Percentiles rank a stretch among this genome's conserved stretches.
Evolutionary conservation across 768 basidiomycete species (phyloP).

Genomic region (Amylocystis lapponica): DNA sequence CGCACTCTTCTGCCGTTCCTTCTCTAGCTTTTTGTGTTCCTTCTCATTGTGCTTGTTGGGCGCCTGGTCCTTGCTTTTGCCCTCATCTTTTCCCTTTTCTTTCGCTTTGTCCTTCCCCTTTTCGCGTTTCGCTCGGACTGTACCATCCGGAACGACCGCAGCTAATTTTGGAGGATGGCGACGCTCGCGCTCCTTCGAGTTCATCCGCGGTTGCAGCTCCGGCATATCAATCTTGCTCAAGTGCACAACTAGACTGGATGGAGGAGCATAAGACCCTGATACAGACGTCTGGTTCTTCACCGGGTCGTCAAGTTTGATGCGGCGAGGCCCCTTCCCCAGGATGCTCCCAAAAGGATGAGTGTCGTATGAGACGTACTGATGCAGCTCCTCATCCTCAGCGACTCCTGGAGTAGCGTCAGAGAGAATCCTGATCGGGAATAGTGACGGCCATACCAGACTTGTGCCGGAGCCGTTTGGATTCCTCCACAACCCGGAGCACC

Average conservation of each 20-base stretch:
- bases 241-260: slow-evolving; percentile 63
- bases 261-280: slow-evolving; percentile 51
- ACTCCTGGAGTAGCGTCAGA: slow-evolving; percentile 26
- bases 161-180: no score
- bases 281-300: slow-evolving; percentile 39
- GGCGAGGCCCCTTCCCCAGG: slow-evolving; percentile 44
- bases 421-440: background rate
- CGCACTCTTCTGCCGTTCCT: slow-evolving; percentile 10
- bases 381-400: slow-evolving; percentile 53
- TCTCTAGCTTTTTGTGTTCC: slow-evolving; percentile 26
- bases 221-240: slow-evolving; percentile 87
- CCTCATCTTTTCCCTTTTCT: slow-evolving; percentile 20
- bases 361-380: slow-evolving; percentile 77
- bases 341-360: slow-evolving; percentile 26
- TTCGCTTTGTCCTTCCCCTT: slow-evolving; percentile 6
- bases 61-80: slow-evolving; percentile 18
- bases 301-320: slow-evolving; percentile 58
- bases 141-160: no score
- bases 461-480: slow-evolving; percentile 69
- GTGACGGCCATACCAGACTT: slow-evolving; percentile 51
- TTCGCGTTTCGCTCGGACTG: background rate
- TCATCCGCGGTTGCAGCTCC: slow-evolving; percentile 58
- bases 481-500: slow-evolving; percentile 74
- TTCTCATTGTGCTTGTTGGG: slow-evolving; percentile 27
- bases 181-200: slow-evolving; percentile 3